Conservation (phyloP, 306 rosid species). For the Sechiopsis laciniata region DNA sequence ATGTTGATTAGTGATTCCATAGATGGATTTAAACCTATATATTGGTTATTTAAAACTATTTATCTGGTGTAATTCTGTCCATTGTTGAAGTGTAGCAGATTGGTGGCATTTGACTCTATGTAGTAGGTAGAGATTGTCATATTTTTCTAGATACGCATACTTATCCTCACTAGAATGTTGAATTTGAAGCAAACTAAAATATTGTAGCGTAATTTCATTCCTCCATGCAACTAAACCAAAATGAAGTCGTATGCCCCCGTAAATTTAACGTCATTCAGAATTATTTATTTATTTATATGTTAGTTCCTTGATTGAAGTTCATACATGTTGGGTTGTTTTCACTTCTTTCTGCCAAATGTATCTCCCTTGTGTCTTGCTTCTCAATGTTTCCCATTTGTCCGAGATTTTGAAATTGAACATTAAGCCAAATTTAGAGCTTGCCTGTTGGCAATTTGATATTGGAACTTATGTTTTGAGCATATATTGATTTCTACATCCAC, state of each 20-base stretch:
- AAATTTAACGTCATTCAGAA: no score
- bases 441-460: not conserved
- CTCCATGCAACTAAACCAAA: not conserved
- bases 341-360: not conserved
- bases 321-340: conserved; percentile 3
- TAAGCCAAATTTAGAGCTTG: not conserved
- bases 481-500: not conserved
- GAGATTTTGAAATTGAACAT: not conserved
- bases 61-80: not conserved
- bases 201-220: not conserved
- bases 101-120: not conserved
- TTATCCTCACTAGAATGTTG: not conserved
- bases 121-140: not conserved
- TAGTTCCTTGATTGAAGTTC: not conserved
- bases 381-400: not conserved
- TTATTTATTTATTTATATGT: not conserved
- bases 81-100: conserved; percentile 8
- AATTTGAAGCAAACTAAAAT: not conserved
- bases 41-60: not conserved
- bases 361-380: not conserved
- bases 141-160: not conserved
- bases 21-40: not conserved
- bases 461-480: not conserved
- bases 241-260: not conserved
- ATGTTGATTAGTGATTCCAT: not conserved